Evolutionary conservation across 176 grass and related monocot species (phyloP), one percentile per base, ranked within the genome.

Genomic region (Aegilops longissima): DNA sequence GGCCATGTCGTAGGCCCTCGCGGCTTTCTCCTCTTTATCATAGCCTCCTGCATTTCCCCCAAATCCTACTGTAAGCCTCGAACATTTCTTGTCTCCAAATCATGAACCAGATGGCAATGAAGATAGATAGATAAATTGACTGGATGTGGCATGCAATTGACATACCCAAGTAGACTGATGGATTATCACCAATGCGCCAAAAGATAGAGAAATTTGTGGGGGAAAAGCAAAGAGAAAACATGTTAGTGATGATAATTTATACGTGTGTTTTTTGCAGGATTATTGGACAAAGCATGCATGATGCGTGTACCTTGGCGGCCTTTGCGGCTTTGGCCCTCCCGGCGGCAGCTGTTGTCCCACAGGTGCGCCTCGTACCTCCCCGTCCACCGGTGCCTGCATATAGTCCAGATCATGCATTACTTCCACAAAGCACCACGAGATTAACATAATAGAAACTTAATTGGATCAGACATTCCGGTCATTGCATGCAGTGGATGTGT

Each of bases 291-390:
- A 76, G 12, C 12, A 9, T 44, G 21, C 80, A 83, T 73, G 66
- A 61, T 39, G n/a, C 42, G 5, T 24, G 80, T 89, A 98, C 96
- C 96, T 92, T 98, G 93, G 27, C 96, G 96, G 67, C 96, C 96
- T 90, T 98, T 98, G 56, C 96, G 96, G 84, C 96, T 98, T 59
- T 98, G 96, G 70, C 96, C 96, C 77, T 98, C 96, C 79, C 93
- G 86, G 85, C 93, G 96, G 86, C 96, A 98, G 89, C 93, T 95
- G 51, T 98, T 98, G 82, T 98, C 96, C 96, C 96, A 98, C n/a
- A 98, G 90, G 83, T 98, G 96, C n/a, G 96, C 96, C 90, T 98
- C 96, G 14, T 98, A 98, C 51, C 96, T 87, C 44, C 96, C 96
- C 6, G 96, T 98, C 96, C 96, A 98, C 77, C 96, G 78, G 70